phyloP scores from a whole-genome alignment of 331 rosid species.

The Malus hybrid region DNA sequence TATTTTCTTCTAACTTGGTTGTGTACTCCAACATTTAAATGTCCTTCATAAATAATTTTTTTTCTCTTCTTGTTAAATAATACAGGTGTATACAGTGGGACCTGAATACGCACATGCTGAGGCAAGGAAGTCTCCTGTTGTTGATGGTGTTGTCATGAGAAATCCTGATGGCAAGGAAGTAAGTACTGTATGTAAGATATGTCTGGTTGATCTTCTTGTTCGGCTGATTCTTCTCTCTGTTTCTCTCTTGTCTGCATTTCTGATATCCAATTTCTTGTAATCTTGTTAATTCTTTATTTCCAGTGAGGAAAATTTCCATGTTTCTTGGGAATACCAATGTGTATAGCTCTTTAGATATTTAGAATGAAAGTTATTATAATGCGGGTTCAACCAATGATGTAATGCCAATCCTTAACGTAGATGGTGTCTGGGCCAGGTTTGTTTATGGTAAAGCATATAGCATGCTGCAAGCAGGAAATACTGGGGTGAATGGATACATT shows the following conservation, averaged over 20 bases:
- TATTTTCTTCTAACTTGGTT: neutral
- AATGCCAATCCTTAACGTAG: neutral
- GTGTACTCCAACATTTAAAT: neutral
- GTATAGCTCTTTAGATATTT: neutral
- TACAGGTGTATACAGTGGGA: constrained; percentile 95
- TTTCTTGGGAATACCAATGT: neutral
- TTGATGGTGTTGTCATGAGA: constrained; percentile 99
- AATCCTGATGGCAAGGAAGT: constrained; percentile 98
- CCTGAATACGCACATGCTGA: constrained; percentile 99
- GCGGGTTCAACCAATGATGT: neutral
- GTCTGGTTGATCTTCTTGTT: neutral
- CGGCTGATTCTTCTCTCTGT: neutral
- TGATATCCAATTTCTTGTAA: neutral
- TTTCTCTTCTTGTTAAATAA: constrained; percentile 23
- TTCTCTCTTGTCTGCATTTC: neutral
- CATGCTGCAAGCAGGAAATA: neutral
- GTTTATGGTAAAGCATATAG: neutral
- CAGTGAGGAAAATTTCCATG: neutral
- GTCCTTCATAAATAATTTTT: neutral
- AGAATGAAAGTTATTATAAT: neutral
- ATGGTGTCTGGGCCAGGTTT: neutral
- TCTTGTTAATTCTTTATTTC: neutral
- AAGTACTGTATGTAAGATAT: constrained; percentile 23
- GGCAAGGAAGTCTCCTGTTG: constrained; percentile 99
- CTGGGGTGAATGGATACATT: constrained; percentile 3